Evolutionary conservation across 31 red algal genomes (phyloP), one percentile per base, ranked within the genome.

Genomic region (Porphyra umbilicalis): DNA sequence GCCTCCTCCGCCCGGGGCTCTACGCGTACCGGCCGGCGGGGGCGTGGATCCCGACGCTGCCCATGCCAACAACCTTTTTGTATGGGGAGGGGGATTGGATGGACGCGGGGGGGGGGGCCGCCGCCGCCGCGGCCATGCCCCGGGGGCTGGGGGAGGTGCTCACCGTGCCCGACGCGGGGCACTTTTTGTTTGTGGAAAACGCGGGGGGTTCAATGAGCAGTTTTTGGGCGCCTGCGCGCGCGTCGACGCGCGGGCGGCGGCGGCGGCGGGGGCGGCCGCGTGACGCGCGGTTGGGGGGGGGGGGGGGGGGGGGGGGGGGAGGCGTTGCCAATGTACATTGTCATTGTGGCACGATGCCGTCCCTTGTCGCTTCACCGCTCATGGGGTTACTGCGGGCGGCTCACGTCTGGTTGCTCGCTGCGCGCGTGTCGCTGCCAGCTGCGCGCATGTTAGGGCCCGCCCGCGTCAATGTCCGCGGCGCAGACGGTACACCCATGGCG

Each of bases 81-180:
- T 98, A 95, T 75, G 96, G 96, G 10, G 96, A 92, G 16, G 31
- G 79, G 3, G 96, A 98, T 84, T 98, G 96, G 96, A 98, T 98
- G 92, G 57, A 71, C 57, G 25, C 25, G 57, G 25, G 57, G 57
- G 57, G 57, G 57, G 57, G 57, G 57, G 57, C 57, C 2, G 88
- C 82, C 74, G 76, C 35, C 8, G 68, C 79, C 6, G 37, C 67
- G 5, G 91, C 83, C 6, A 71, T 71, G 57, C 57, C 57, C 57
- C 57, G 25, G 2, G 57, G 57, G 25, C 57, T 71, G 25, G 77
- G 81, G 37, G 81, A 83, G 36, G 71, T 85, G n/a, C 79, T 71
- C 4, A 67, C 82, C 30, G 82, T 88, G 0, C 31, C 79, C 30
- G 82, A 71, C 10, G 86, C 90, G 35, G 90, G 90, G 31, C 90